Evolutionary conservation across 352 stramenopile species (phyloP), one percentile per base, ranked within the genome.

Genomic region (Aphanomyces euteiches): DNA sequence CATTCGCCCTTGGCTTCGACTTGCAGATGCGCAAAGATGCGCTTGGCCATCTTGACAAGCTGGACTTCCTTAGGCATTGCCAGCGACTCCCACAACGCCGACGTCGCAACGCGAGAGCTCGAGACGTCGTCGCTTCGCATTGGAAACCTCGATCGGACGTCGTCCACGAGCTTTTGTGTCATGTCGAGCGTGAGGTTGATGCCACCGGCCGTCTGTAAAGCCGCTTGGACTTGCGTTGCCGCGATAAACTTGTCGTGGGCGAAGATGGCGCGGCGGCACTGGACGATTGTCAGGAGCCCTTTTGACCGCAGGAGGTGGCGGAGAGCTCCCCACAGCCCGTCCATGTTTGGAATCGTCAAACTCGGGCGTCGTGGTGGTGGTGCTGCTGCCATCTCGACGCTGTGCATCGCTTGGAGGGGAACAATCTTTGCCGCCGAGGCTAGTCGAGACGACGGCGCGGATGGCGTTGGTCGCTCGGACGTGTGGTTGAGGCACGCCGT

Each of bases 21-120:
- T 56, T 89, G 79, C 3, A 92, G 64, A 4, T 74, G n/a, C 3
- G 66, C 56, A 59, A 85, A 92, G 37, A 92, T 73, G 3, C 78
- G 74, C 34, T 70, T 70, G 13, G 64, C 64, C 64, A 70, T 70
- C 6, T 56, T 54, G 7, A 70, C n/a, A 19, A 70, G 17, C 8
- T 45, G 39, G 37, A 34, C 34, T 21, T 70, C 64, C 47, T 61
- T 41, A 0, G 28, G 45, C 8, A 50, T 17, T 8, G 43, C 53
- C 45, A 70, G 10, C 13, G 13, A 50, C 36, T 61, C 37, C 64
- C 64, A 70, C 13, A 70, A 21, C 4, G 17, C 64, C 10, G 47
- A 17, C 37, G 64, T 70, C 19, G 64, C 36, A 0, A 50, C 64
- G 6, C 53, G 53, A 13, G 64, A 21, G 21, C 43, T 70, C 19